Evolutionary conservation across 495 filamentous ascomycete genomes (phyloP), one percentile per base, ranked within the genome.

Genomic region (Xylaria curta): DNA sequence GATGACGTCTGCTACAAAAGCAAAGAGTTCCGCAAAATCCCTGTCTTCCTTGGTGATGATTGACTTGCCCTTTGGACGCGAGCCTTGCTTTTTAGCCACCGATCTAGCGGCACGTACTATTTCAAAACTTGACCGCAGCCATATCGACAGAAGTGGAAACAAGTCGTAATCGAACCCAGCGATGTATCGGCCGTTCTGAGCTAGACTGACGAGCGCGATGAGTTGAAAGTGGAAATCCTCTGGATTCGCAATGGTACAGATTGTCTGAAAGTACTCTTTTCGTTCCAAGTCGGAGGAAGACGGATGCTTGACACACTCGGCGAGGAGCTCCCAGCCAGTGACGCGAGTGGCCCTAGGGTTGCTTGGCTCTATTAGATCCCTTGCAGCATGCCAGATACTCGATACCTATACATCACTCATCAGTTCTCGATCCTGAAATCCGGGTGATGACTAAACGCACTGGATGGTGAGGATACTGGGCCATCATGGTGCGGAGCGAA

Each of bases 1-100:
- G 80, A 96, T 91, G 70, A 96, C 82, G 75, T 94, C 90, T n/a
- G 89, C 89, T 36, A 92, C 86, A 59, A 94, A 92, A 60, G 87
- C 84, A 75, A 97, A 92, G 8, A 97, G 81, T 68, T 89, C 86
- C 54, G 85, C 85, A 47, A 97, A 82, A 73, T 88, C 89, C 58
- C 86, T 87, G 72, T 93, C 93, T 73, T 95, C 93, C 59, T 85
- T 85, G 46, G 86, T 82, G 21, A 80, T 78, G 28, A 83, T 77
- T 0, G 81, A 76, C 72, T 89, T 91, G 36, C 78, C 83, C 71
- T 89, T 91, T 49, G 78, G 54, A 21, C 82, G 80, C 24, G 81
- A 75, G 7, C 81, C 80, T 49, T 80, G 78, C 69, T 79, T 84
- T 68, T 85, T 84, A 42, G 84, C 81, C n/a, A 75, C 73, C 44